Conservation (phyloP, 768 basidiomycete genomes). For the Chalciporus piperatus region DNA sequence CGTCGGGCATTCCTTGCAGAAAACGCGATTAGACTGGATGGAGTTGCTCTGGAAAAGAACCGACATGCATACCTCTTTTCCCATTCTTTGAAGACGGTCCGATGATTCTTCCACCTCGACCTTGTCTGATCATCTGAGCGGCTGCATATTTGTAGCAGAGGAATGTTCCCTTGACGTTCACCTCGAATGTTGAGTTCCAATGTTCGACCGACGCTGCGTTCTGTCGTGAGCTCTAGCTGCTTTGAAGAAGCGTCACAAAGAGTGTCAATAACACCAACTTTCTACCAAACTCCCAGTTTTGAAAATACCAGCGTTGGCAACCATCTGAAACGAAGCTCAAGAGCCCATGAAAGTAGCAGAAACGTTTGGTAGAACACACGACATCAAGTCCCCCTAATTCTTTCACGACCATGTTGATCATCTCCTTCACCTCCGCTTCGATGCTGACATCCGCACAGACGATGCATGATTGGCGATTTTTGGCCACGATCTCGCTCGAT, state of each 20-base stretch:
- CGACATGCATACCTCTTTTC: conserved; percentile 16
- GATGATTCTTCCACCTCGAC: conserved; percentile 38
- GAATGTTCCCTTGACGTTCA: conserved; percentile 37
- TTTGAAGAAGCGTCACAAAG: background rate
- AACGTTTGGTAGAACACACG: background rate
- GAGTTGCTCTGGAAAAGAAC: no score
- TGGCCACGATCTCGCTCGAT: background rate
- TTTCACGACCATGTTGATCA: background rate
- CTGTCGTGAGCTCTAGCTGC: background rate
- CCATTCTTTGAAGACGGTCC: conserved; percentile 40
- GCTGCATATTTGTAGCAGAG: conserved; percentile 39
- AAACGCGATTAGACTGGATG: background rate
- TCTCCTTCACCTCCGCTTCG: background rate
- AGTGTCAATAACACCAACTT: background rate
- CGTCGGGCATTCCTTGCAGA: background rate
- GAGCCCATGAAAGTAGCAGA: background rate
- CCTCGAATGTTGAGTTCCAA: conserved; percentile 29
- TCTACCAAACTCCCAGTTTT: background rate
- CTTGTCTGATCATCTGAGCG: conserved; percentile 39
- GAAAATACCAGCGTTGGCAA: conserved; percentile 20
- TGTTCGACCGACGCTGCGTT: conserved; percentile 28
- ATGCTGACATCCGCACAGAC: background rate
- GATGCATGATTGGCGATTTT: background rate
- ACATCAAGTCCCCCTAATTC: background rate
- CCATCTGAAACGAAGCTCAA: conserved; percentile 10